These are phyloP conservation scores for Rhizomucor pusillus DNA, from an alignment of 371 early-diverging fungal species.

Conservation along the genomic window DNA sequence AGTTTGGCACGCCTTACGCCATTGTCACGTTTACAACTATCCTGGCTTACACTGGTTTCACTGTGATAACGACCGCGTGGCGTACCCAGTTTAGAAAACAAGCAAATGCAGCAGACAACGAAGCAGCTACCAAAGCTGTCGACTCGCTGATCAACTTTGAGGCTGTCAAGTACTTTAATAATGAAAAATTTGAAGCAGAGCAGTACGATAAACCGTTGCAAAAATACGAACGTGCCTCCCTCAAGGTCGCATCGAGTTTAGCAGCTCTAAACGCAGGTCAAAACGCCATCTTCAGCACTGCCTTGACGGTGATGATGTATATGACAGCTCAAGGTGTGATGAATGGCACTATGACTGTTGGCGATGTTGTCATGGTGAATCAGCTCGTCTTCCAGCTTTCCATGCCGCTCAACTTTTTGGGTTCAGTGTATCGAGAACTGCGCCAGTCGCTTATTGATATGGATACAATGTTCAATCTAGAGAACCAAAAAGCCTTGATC, in stretches of 20 bases:
- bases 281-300: constrained; percentile 85
- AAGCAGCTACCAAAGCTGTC: constrained; percentile 87
- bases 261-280: constrained; percentile 93
- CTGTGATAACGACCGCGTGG: constrained; percentile 83
- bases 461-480: constrained; percentile 90
- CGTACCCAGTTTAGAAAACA: constrained; percentile 83
- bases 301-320: constrained; percentile 91
- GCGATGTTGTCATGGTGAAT: constrained; percentile 97
- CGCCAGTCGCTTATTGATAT: constrained; percentile 93
- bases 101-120: constrained; percentile 93
- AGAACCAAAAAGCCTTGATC: constrained; percentile 53
- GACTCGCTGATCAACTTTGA: constrained; percentile 96
- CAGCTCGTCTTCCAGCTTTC: constrained; percentile 93
- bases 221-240: constrained; percentile 89
- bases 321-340: constrained; percentile 87
- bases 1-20: constrained; percentile 85
- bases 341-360: constrained; percentile 84
- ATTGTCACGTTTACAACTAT: constrained; percentile 85
- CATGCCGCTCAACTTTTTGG: constrained; percentile 94
- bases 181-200: constrained; percentile 82
- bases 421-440: constrained; percentile 95
- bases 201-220: constrained; percentile 83
- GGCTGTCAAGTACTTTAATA: constrained; percentile 94
- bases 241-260: constrained; percentile 85
- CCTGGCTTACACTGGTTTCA: constrained; percentile 85